A percentile compares a stretch with the other conserved stretches of the same genome.
These are phyloP conservation scores for Phaeotremella fagi DNA, from an alignment of 768 basidiomycete genomes.

Conservation along the genomic window DNA sequence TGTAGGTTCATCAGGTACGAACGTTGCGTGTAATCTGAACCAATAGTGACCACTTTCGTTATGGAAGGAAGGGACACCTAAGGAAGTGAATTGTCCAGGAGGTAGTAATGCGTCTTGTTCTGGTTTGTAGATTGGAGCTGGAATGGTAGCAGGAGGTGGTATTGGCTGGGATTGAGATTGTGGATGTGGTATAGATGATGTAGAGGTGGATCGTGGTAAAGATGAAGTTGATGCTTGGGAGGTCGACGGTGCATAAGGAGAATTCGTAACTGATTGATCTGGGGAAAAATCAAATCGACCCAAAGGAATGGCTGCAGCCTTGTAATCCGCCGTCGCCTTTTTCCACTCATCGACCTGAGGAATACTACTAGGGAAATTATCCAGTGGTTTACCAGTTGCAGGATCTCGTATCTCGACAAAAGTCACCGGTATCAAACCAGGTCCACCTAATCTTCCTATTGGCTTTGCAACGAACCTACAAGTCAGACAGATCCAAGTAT, in stretches of 20 bases:
- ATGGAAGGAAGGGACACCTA: slow-evolving; percentile 94
- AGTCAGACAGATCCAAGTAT: slow-evolving; percentile 6
- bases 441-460: slow-evolving; percentile 87
- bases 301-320: slow-evolving; percentile 89
- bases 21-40: slow-evolving; percentile 89
- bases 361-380: slow-evolving; percentile 60
- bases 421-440: slow-evolving; percentile 92
- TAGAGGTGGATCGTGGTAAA: slow-evolving; percentile 13
- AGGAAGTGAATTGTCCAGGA: slow-evolving; percentile 72
- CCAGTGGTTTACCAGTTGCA: slow-evolving; percentile 69
- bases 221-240: slow-evolving; percentile 6
- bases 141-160: slow-evolving; percentile 1
- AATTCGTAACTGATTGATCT: slow-evolving; percentile 46
- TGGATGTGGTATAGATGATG: slow-evolving; percentile 5
- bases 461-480: slow-evolving; percentile 88
- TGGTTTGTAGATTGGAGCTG: slow-evolving; percentile 28
- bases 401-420: slow-evolving; percentile 97
- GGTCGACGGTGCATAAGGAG: slow-evolving; percentile 28
- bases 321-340: slow-evolving; percentile 87
- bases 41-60: slow-evolving; percentile 93
- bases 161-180: slow-evolving; percentile 1
- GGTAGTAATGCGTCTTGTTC: slow-evolving; percentile 37
- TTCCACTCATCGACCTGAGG: slow-evolving; percentile 99
- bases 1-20: slow-evolving; percentile 67
- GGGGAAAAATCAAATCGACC: slow-evolving; percentile 71